Percentiles rank a stretch among this genome's conserved stretches.
phyloP scores from a whole-genome alignment of 257 asterid genomes.

The Cruciata laevipes region DNA sequence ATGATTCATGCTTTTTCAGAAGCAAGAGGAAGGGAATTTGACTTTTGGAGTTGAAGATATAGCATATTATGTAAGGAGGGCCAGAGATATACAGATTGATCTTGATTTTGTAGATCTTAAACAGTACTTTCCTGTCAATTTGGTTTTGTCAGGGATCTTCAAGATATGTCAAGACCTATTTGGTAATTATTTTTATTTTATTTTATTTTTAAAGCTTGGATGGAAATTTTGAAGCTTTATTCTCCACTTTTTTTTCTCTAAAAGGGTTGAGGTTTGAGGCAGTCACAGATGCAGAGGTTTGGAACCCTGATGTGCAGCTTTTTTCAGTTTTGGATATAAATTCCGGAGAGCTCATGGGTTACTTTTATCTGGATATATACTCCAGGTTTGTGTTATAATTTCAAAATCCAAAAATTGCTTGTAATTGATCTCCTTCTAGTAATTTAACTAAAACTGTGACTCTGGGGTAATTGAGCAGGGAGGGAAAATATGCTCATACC shows the following conservation, averaged over 20 bases:
- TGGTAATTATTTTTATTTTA: slow-evolving; percentile 39
- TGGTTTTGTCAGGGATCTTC: slow-evolving; percentile 90
- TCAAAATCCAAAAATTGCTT: neutral
- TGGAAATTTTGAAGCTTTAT: slow-evolving; percentile 12
- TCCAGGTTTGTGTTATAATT: slow-evolving; percentile 40
- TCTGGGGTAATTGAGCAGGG: slow-evolving; percentile 48
- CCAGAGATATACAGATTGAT: slow-evolving; percentile 58
- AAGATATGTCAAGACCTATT: slow-evolving; percentile 89
- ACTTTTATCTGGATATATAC: slow-evolving; percentile 78
- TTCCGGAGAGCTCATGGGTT: slow-evolving; percentile 75
- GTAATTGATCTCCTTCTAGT: slow-evolving; percentile 2
- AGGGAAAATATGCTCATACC: slow-evolving; percentile 80
- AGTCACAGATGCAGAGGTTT: slow-evolving; percentile 58
- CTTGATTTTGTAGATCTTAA: slow-evolving; percentile 74
- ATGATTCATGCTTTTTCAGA: slow-evolving; percentile 38
- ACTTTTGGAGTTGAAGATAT: slow-evolving; percentile 84
- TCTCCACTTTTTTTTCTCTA: slow-evolving; percentile 14
- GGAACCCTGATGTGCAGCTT: slow-evolving; percentile 83
- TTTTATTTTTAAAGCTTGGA: neutral
- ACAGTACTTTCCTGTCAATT: slow-evolving; percentile 68
- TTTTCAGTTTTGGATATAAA: slow-evolving; percentile 75
- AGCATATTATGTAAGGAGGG: slow-evolving; percentile 60
- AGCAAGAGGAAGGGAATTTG: slow-evolving; percentile 72
- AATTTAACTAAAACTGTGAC: slow-evolving; percentile 11
- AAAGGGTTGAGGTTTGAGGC: slow-evolving; percentile 80